phyloP scores from a whole-genome alignment of 441 rosid genomes.

The Adansonia grandidieri region DNA sequence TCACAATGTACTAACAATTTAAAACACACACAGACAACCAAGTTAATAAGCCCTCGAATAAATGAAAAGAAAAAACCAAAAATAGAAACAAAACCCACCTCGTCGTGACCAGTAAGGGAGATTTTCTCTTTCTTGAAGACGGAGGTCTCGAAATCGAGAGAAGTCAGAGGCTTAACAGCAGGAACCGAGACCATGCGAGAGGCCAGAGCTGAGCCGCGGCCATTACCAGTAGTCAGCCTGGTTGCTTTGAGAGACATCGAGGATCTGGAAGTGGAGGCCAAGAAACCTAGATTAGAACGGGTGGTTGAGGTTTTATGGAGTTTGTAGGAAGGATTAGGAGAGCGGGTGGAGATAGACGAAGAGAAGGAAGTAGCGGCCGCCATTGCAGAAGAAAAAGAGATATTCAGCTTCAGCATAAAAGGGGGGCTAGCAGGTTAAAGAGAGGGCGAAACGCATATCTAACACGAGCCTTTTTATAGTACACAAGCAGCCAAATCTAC shows the following conservation, averaged over 20 bases:
- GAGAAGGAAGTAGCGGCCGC: background rate
- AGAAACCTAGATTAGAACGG: background rate
- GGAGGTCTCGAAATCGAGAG: background rate
- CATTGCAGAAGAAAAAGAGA: no score
- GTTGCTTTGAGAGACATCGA: background rate
- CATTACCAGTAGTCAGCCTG: no score
- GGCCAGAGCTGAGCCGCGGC: background rate
- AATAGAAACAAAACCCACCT: background rate
- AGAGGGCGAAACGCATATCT: no score
- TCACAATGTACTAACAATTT: background rate
- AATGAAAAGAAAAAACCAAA: no score
- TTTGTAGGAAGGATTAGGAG: background rate
- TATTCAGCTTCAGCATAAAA: background rate
- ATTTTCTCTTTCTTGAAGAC: slow-evolving; percentile 77
- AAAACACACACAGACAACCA: no score
- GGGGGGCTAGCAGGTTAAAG: background rate
- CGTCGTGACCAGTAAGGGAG: slow-evolving; percentile 68
- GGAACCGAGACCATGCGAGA: background rate
- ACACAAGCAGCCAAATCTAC: no score
- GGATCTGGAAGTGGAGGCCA: background rate
- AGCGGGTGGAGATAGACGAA: background rate
- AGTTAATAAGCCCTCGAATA: no score
- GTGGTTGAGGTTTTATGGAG: no score
- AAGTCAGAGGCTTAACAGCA: background rate
- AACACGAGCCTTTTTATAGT: no score